Conservation (phyloP, 202 grass and related monocot species). For the Schoenoplectus tabernaemontani region DNA sequence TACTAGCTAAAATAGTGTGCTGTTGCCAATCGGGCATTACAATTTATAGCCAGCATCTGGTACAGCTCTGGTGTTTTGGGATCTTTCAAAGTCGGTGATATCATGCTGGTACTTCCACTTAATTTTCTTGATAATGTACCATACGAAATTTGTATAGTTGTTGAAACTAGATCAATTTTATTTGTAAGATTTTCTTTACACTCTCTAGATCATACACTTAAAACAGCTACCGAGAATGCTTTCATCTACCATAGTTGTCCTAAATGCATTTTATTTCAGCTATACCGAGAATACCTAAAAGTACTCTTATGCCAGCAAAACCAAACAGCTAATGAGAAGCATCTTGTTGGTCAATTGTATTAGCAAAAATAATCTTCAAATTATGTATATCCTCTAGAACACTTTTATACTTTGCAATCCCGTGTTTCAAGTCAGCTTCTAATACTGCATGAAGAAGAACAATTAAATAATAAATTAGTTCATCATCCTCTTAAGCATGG, state of each 20-base stretch:
- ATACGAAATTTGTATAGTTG: background rate
- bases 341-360: constrained; percentile 24
- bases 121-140: background rate
- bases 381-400: constrained; percentile 54
- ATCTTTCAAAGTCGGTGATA: too few species aligned
- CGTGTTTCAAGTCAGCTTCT: constrained; percentile 46
- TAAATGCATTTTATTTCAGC: background rate
- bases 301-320: background rate
- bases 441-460: constrained; percentile 43
- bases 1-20: too few species aligned
- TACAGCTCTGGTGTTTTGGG: background rate
- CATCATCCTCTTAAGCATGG: background rate
- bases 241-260: background rate
- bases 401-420: constrained; percentile 37
- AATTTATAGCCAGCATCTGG: background rate
- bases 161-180: background rate
- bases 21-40: too few species aligned
- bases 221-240: background rate
- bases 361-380: constrained; percentile 57
- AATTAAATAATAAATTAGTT: background rate
- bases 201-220: background rate
- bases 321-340: background rate
- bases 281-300: background rate
- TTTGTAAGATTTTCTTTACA: background rate
- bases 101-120: too few species aligned